Evolutionary conservation across 2,329 filamentous ascomycete genomes (phyloP).

Genomic region (Atkinsonella hypoxylon): DNA sequence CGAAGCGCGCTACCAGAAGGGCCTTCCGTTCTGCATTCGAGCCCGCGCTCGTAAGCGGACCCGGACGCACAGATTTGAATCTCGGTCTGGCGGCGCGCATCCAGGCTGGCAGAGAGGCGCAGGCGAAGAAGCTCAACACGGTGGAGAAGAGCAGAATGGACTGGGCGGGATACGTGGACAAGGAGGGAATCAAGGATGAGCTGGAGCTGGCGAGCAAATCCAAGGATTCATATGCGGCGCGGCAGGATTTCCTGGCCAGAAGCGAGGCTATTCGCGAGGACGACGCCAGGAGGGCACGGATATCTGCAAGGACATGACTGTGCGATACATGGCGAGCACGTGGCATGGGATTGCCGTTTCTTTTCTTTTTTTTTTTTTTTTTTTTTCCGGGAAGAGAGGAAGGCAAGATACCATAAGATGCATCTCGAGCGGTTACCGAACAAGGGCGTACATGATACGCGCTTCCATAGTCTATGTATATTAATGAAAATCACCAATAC

Average conservation of each 20-base stretch:
- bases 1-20: slow-evolving; percentile 36
- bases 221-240: slow-evolving; percentile 49
- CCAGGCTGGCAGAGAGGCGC: slow-evolving; percentile 34
- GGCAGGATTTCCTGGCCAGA: slow-evolving; percentile 53
- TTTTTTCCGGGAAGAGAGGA: too few relatives aligned
- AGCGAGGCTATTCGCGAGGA: slow-evolving; percentile 52
- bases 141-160: slow-evolving; percentile 64
- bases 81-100: slow-evolving; percentile 40
- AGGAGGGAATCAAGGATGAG: slow-evolving; percentile 59
- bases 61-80: slow-evolving; percentile 43
- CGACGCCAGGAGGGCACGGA: slow-evolving; percentile 42
- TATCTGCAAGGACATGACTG: slow-evolving; percentile 26
- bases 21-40: slow-evolving; percentile 54
- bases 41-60: slow-evolving; percentile 33
- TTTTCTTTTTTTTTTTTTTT: background rate
- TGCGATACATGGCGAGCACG: background rate
- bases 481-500: too few relatives aligned
- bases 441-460: too few relatives aligned
- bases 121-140: slow-evolving; percentile 55
- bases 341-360: background rate
- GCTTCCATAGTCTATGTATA: too few relatives aligned
- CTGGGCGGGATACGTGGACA: slow-evolving; percentile 61
- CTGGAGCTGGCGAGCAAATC: slow-evolving; percentile 51
- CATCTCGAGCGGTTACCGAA: too few relatives aligned
- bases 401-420: too few relatives aligned